A percentile compares a stretch with the other conserved stretches of the same genome.
Conservation (phyloP, 441 rosid species). For the Geranium incanum region DNA sequence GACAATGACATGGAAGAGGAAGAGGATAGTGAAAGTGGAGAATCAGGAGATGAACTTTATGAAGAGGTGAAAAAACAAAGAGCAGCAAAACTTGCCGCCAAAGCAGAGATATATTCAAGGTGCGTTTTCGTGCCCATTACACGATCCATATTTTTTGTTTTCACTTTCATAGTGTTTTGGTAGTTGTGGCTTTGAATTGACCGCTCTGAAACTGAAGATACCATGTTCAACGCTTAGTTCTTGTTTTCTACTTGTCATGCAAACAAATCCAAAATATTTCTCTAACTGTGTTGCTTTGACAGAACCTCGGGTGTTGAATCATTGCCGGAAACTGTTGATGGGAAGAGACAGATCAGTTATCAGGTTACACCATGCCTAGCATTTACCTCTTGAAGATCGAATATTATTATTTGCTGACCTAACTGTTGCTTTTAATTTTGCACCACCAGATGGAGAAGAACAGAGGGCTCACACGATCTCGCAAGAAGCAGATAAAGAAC, state of each 20-base stretch:
- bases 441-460: constrained; percentile 51
- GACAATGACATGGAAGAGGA: constrained; percentile 38
- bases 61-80: constrained; percentile 48
- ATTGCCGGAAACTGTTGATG: constrained; percentile 52
- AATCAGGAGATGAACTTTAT: constrained; percentile 64
- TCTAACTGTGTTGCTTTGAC: constrained; percentile 16
- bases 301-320: constrained; percentile 32
- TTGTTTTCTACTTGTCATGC: too few relatives aligned
- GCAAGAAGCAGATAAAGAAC: constrained; percentile 56
- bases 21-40: constrained; percentile 41
- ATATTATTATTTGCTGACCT: neutral
- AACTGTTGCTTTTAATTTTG: constrained; percentile 4
- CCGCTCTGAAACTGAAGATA: too few relatives aligned
- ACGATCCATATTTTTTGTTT: neutral
- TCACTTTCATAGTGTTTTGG: too few relatives aligned
- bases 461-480: constrained; percentile 62
- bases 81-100: constrained; percentile 59
- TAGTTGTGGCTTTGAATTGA: too few relatives aligned
- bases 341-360: constrained; percentile 45
- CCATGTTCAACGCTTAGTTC: too few relatives aligned
- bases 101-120: constrained; percentile 63
- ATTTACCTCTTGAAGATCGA: neutral
- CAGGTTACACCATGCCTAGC: constrained; percentile 36
- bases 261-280: too few relatives aligned
- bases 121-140: constrained; percentile 20